Conservation (phyloP, 106 monocot species). For the Phalaenopsis equestris region DNA sequence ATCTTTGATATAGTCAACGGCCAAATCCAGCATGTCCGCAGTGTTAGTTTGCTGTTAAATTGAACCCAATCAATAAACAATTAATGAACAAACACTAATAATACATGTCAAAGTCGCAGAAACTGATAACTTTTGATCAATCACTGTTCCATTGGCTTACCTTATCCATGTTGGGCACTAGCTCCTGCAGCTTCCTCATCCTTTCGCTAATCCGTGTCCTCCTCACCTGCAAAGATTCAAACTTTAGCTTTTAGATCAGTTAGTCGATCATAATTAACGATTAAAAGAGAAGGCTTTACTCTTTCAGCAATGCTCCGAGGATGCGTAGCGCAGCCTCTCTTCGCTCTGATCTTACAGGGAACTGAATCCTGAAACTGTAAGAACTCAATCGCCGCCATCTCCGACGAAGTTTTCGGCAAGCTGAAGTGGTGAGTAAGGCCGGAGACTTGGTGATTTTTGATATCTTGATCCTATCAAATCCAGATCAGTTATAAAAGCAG, state of each 20-base stretch:
- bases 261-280: neutral
- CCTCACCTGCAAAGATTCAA: conserved; percentile 49
- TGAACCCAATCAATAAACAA: neutral
- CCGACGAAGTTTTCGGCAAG: conserved; percentile 60
- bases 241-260: neutral
- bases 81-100: neutral
- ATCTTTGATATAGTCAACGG: conserved; percentile 87
- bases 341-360: conserved; percentile 83
- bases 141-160: conserved; percentile 25
- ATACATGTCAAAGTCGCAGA: neutral
- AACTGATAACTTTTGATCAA: neutral
- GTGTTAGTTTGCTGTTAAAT: conserved; percentile 82
- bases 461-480: conserved; percentile 22
- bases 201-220: conserved; percentile 91
- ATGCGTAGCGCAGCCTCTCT: conserved; percentile 87
- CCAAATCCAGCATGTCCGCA: conserved; percentile 88
- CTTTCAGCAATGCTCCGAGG: conserved; percentile 90
- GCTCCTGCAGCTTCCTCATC: conserved; percentile 93
- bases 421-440: conserved; percentile 58
- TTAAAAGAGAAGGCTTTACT: conserved; percentile 24
- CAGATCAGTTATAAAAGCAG: neutral
- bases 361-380: conserved; percentile 90
- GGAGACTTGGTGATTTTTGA: conserved; percentile 22
- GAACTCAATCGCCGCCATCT: conserved; percentile 57
- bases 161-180: conserved; percentile 99